Evolutionary conservation across 1,139 yeast species (phyloP).

Genomic region (Debaryomycetaceae sp.): DNA sequence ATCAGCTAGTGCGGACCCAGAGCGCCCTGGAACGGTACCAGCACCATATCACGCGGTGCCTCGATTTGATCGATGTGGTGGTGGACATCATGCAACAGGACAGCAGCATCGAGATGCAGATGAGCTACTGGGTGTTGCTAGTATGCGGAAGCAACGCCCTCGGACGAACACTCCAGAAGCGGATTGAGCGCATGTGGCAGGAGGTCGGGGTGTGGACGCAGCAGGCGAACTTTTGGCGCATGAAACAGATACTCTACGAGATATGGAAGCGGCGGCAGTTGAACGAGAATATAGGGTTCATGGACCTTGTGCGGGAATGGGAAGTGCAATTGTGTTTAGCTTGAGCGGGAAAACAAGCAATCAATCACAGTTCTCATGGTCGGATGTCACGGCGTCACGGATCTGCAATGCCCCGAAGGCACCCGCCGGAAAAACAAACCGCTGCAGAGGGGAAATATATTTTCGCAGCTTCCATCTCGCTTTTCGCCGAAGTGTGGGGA

Average conservation of each 20-base stretch:
- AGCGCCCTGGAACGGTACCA: conserved; percentile 21
- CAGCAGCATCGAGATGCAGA: conserved; percentile 9
- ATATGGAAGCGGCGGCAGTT: conserved; percentile 36
- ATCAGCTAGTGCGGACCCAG: conserved; percentile 30
- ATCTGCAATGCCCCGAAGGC: neutral
- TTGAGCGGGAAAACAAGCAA: conserved; percentile 2
- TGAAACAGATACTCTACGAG: conserved; percentile 42
- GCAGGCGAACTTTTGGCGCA: conserved; percentile 38
- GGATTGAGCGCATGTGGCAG: conserved; percentile 22
- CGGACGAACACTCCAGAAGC: conserved; percentile 11
- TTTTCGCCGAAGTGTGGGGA: too few relatives aligned
- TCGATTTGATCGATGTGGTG: conserved; percentile 18
- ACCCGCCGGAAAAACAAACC: neutral
- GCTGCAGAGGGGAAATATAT: neutral
- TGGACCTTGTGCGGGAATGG: conserved; percentile 48
- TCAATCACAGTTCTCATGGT: neutral
- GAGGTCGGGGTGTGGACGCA: conserved; percentile 6
- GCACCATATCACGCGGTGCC: conserved; percentile 18
- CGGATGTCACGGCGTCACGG: conserved; percentile 1
- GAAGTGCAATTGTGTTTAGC: conserved; percentile 32
- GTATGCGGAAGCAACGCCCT: conserved; percentile 37
- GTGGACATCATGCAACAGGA: conserved; percentile 6
- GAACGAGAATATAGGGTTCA: conserved; percentile 36
- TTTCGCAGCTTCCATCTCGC: too few relatives aligned
- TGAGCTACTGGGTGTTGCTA: conserved; percentile 40